These are phyloP conservation scores for Solanum hybrid DNA, from an alignment of 305 asterid species.

Conservation along the genomic window DNA sequence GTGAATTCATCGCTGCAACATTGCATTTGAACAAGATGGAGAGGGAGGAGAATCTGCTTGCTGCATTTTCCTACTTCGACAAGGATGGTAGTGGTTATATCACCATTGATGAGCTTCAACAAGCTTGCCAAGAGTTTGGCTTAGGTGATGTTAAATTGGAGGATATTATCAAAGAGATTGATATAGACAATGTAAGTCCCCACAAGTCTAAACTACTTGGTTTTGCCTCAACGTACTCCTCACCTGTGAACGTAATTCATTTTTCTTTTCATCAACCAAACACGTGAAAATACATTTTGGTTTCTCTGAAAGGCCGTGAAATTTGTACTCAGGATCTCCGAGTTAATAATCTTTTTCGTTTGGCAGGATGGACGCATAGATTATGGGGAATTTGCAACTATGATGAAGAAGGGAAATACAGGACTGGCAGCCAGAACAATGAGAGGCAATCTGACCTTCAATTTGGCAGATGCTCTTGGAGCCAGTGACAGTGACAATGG, in stretches of 20 bases:
- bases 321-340: not conserved
- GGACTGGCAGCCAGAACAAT: conserved; percentile 31
- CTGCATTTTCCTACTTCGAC: conserved; percentile 20
- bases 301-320: not conserved
- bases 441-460: conserved; percentile 32
- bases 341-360: not conserved
- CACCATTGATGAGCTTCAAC: conserved; percentile 20
- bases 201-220: not conserved
- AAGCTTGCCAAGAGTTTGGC: conserved; percentile 18
- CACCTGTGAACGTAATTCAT: not conserved
- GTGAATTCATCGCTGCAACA: conserved; percentile 21
- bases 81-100: conserved; percentile 22
- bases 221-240: not conserved
- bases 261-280: not conserved
- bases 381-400: conserved; percentile 40
- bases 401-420: conserved; percentile 38
- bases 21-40: conserved; percentile 19
- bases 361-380: conserved; percentile 38
- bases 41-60: conserved; percentile 18
- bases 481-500: not conserved
- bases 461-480: conserved; percentile 29
- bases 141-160: conserved; percentile 13
- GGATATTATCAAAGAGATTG: conserved; percentile 14
- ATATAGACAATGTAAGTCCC: conserved; percentile 11
- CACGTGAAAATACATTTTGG: not conserved